These are phyloP conservation scores for Taphrina populina DNA, from an alignment of 1,139 yeast species.

Conservation along the genomic window DNA sequence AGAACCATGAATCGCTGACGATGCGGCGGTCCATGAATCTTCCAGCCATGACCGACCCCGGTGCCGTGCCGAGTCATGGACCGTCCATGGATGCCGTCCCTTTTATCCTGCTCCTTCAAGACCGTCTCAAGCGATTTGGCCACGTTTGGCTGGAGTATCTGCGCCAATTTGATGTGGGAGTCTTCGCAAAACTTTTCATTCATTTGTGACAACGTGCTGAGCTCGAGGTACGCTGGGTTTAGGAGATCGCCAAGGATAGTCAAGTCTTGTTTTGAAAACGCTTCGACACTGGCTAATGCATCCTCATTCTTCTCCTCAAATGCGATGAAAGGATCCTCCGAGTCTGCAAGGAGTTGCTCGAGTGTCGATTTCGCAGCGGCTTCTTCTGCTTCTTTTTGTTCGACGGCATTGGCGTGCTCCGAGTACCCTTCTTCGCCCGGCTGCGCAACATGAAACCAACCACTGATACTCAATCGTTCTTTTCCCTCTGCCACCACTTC, in stretches of 20 bases:
- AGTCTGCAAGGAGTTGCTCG: conserved; percentile 25
- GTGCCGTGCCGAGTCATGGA: conserved; percentile 52
- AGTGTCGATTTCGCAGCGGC: conserved; percentile 35
- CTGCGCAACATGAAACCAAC: conserved; percentile 99
- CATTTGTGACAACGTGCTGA: conserved; percentile 55
- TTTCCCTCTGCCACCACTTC: conserved; percentile 81
- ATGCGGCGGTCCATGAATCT: conserved; percentile 89
- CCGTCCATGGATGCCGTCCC: conserved; percentile 42
- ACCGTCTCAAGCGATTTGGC: conserved; percentile 2
- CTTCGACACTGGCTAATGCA: conserved; percentile 51
- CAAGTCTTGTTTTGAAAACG: conserved; percentile 39
- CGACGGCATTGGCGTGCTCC: conserved; percentile 35
- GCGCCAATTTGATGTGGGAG: conserved; percentile 21
- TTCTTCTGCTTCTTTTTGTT: conserved; percentile 34
- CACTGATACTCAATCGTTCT: conserved; percentile 88
- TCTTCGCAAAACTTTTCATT: conserved; percentile 50
- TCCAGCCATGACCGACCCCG: conserved; percentile 74
- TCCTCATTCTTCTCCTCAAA: conserved; percentile 23
- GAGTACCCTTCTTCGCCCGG: conserved; percentile 81
- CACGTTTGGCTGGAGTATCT: conserved; percentile 3
- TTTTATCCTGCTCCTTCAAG: conserved; percentile 40
- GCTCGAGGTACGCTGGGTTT: conserved; percentile 57
- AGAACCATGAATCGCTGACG: conserved; percentile 79
- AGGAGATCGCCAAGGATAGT: conserved; percentile 46
- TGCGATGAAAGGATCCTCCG: conserved; percentile 4